phyloP scores from a whole-genome alignment of 2,329 filamentous ascomycete species.

The Pestalotiopsis sp. region DNA sequence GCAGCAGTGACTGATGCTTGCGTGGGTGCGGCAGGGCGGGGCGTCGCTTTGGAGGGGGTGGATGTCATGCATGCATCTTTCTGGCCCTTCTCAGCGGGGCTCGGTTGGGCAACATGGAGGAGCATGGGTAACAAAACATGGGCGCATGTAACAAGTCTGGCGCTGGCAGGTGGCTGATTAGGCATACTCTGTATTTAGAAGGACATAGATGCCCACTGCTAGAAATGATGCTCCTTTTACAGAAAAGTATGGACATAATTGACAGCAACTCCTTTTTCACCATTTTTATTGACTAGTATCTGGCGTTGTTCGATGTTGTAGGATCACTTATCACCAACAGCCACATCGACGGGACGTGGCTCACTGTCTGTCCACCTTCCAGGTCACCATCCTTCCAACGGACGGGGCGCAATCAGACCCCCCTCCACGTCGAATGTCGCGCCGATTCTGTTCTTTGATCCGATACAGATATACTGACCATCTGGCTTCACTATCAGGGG shows the following conservation, averaged over 20 bases:
- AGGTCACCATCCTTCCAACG: background rate
- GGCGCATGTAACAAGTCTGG: background rate
- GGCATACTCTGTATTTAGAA: too few species aligned
- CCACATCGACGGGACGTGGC: background rate
- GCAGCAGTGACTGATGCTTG: slow-evolving; percentile 4
- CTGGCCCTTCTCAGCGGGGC: slow-evolving; percentile 2
- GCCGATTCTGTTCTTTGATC: background rate
- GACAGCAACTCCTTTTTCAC: background rate
- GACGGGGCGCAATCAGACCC: background rate
- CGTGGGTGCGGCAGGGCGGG: slow-evolving; percentile 7
- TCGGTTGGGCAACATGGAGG: background rate
- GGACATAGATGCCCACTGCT: background rate
- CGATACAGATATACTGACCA: background rate
- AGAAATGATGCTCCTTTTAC: background rate
- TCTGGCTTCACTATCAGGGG: background rate
- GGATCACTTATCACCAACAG: background rate
- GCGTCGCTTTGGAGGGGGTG: background rate
- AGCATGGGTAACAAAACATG: background rate
- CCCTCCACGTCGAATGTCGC: background rate
- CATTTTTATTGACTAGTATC: background rate
- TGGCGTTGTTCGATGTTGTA: background rate
- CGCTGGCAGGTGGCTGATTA: too few species aligned
- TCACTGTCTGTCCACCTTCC: background rate
- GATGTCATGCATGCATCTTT: slow-evolving; percentile 1
- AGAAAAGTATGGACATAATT: background rate